These are phyloP conservation scores for Gossypium arboreum DNA, from an alignment of 345 rosid species.

Conservation along the genomic window DNA sequence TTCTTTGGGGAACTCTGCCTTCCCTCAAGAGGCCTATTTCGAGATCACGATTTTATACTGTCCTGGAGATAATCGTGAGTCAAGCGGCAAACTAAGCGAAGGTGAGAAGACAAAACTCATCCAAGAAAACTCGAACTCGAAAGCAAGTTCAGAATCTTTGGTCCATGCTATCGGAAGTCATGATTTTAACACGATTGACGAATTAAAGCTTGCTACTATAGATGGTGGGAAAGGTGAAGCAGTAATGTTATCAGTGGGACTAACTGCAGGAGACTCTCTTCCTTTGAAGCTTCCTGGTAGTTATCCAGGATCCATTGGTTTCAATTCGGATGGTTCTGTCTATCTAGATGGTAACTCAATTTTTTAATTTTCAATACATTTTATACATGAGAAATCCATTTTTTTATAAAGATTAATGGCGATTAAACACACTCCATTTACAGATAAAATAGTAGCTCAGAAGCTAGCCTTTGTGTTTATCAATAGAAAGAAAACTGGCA, in stretches of 20 bases:
- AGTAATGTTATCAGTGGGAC: conserved; percentile 53
- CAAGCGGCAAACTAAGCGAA: conserved; percentile 32
- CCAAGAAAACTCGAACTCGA: conserved; percentile 31
- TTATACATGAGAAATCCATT: neutral
- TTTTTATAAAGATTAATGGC: neutral
- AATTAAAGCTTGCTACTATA: conserved; percentile 31
- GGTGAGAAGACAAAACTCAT: conserved; percentile 67
- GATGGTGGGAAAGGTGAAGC: conserved; percentile 34
- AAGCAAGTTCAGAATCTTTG: conserved; percentile 46
- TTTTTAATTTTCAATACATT: neutral
- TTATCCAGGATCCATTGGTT: conserved; percentile 81
- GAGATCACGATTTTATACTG: conserved; percentile 62
- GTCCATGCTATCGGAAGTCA: conserved; percentile 30
- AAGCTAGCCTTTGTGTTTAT: neutral
- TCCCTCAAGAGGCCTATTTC: conserved; percentile 90
- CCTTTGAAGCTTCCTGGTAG: conserved; percentile 69
- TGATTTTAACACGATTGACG: conserved; percentile 31
- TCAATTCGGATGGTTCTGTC: conserved; percentile 79
- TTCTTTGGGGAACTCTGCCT: conserved; percentile 62
- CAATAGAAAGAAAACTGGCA: conserved; percentile 5
- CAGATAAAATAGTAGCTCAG: neutral
- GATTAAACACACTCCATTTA: neutral
- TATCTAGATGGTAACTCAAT: conserved; percentile 67
- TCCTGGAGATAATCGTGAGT: conserved; percentile 21
- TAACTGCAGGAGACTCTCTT: conserved; percentile 52